phyloP scores from a whole-genome alignment of 345 rosid genomes.

The Melaleuca alternifolia region DNA sequence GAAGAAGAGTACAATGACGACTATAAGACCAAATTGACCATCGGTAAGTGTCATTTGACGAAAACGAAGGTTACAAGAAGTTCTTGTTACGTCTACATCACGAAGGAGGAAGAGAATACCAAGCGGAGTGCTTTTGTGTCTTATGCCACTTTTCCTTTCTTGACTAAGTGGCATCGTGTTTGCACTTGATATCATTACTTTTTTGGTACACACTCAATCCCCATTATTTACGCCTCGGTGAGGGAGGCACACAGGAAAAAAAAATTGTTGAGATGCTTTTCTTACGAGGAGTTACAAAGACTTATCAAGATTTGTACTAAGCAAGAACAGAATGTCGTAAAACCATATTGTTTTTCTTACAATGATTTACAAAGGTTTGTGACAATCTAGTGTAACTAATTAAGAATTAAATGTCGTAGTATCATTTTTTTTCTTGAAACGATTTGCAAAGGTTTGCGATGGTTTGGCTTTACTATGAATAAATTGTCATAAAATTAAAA shows the following conservation, averaged over 20 bases:
- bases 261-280: accelerated
- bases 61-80: background rate
- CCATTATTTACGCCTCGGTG: background rate
- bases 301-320: too few species aligned
- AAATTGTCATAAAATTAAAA: background rate
- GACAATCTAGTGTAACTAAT: background rate
- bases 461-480: background rate
- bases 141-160: background rate
- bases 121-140: background rate
- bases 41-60: background rate
- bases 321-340: background rate
- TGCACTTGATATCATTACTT: background rate
- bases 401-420: background rate
- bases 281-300: too few species aligned
- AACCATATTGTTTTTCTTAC: background rate
- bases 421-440: background rate
- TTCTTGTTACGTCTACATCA: background rate
- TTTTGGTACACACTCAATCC: background rate
- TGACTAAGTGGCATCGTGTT: background rate
- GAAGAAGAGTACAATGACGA: background rate
- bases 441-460: background rate
- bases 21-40: background rate
- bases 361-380: background rate
- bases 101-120: background rate
- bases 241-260: background rate